Percentiles rank a stretch among this genome's conserved stretches.
These are phyloP conservation scores for Filobasidium wieringae DNA, from an alignment of 768 basidiomycete species.

Conservation along the genomic window DNA sequence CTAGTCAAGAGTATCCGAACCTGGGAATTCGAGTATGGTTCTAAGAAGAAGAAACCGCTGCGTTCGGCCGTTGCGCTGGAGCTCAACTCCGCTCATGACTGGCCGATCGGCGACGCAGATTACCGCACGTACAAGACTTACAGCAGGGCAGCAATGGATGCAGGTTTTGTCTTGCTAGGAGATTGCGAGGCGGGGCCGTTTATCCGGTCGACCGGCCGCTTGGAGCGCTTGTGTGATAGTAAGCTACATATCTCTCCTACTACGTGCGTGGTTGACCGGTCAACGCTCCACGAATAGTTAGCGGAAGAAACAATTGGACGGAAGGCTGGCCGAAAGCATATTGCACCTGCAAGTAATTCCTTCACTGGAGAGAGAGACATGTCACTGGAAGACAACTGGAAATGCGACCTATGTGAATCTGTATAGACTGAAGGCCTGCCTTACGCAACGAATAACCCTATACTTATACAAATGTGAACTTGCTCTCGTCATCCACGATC, in stretches of 20 bases:
- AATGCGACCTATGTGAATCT: background rate
- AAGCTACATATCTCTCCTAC: background rate
- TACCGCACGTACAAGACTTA: background rate
- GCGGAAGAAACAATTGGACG: background rate
- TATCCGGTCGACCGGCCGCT: background rate
- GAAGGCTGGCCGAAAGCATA: background rate
- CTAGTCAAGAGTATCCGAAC: background rate
- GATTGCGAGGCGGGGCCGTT: background rate
- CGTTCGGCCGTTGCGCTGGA: background rate
- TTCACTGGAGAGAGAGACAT: background rate
- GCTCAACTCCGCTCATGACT: background rate
- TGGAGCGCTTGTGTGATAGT: background rate
- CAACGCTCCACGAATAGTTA: background rate
- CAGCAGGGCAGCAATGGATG: background rate
- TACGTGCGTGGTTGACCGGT: background rate
- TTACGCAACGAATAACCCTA: background rate
- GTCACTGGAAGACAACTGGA: background rate
- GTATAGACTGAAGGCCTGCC: background rate
- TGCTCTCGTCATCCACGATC: conserved; percentile 34
- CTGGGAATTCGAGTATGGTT: background rate
- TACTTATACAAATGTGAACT: conserved; percentile 39
- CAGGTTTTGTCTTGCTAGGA: background rate
- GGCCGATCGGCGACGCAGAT: background rate
- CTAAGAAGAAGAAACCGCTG: background rate
- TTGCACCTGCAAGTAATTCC: background rate